Conservation (phyloP, 805 yeast species). For the Saccharomyces jurei region DNA sequence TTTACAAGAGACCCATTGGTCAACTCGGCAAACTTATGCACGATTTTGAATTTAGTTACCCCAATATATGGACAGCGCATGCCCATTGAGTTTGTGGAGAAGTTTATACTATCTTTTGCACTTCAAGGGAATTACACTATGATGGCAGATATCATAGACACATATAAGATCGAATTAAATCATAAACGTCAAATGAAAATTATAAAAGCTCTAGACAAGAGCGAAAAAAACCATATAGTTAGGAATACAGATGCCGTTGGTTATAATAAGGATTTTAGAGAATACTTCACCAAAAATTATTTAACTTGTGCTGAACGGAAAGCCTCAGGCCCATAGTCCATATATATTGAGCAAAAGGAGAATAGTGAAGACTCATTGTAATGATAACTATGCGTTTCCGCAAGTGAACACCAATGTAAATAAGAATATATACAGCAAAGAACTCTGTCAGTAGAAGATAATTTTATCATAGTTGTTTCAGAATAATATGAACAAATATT, state of each 20-base stretch:
- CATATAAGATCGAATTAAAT: background rate
- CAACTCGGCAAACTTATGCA: constrained; percentile 10
- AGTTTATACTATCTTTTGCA: background rate
- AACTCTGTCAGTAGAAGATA: background rate
- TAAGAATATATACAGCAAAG: background rate
- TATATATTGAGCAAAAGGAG: background rate
- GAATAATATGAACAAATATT: background rate
- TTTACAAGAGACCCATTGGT: constrained; percentile 5
- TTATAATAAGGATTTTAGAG: background rate
- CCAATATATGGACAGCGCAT: background rate
- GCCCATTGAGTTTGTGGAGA: background rate
- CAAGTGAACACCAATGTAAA: background rate
- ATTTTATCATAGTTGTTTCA: background rate
- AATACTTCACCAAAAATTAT: background rate
- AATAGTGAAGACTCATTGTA: background rate
- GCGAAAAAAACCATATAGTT: background rate
- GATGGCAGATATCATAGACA: constrained; percentile 1
- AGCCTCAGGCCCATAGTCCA: background rate
- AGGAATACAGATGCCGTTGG: background rate
- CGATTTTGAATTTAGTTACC: constrained; percentile 4
- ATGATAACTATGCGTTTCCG: background rate
- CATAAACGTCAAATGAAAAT: background rate
- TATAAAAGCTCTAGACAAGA: background rate
- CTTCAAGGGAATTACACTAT: constrained; percentile 1
- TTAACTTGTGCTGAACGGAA: background rate